Percentiles rank a stretch among this genome's conserved stretches.
These are phyloP conservation scores for Sphaerulina vaccinii DNA, from an alignment of 2,329 filamentous ascomycete genomes.

Conservation along the genomic window DNA sequence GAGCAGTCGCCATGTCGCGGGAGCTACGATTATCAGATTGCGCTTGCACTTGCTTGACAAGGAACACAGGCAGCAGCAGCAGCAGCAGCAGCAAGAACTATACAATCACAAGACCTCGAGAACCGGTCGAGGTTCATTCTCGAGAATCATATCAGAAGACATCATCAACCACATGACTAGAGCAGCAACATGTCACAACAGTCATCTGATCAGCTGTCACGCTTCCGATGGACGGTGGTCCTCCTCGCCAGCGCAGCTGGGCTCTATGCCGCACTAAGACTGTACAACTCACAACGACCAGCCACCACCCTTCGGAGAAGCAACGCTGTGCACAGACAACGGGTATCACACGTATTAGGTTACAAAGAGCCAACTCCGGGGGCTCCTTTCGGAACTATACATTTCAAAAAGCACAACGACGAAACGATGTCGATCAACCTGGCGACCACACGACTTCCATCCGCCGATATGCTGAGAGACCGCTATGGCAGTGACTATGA, in stretches of 20 bases:
- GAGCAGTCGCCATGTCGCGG: neutral
- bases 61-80: neutral
- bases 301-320: slow-evolving; percentile 23
- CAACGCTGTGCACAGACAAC: slow-evolving; percentile 25
- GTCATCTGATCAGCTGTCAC: slow-evolving; percentile 25
- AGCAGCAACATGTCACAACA: slow-evolving; percentile 24
- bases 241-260: slow-evolving; percentile 57
- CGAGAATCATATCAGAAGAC: neutral
- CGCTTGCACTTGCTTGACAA: neutral
- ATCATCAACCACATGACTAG: slow-evolving; percentile 18
- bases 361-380: slow-evolving; percentile 15
- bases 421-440: slow-evolving; percentile 18
- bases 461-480: slow-evolving; percentile 11
- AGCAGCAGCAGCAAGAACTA: neutral
- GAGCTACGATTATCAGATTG: neutral
- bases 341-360: slow-evolving; percentile 16
- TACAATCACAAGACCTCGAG: neutral
- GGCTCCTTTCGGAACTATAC: slow-evolving; percentile 20
- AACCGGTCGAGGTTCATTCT: too few relatives aligned
- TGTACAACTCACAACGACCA: slow-evolving; percentile 44
- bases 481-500: slow-evolving; percentile 13
- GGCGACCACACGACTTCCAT: slow-evolving; percentile 14
- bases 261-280: slow-evolving; percentile 58
- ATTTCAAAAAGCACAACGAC: slow-evolving; percentile 14
- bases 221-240: slow-evolving; percentile 54